Conservation (phyloP, 2,329 filamentous ascomycete species). For the Thelonectria rubi region DNA sequence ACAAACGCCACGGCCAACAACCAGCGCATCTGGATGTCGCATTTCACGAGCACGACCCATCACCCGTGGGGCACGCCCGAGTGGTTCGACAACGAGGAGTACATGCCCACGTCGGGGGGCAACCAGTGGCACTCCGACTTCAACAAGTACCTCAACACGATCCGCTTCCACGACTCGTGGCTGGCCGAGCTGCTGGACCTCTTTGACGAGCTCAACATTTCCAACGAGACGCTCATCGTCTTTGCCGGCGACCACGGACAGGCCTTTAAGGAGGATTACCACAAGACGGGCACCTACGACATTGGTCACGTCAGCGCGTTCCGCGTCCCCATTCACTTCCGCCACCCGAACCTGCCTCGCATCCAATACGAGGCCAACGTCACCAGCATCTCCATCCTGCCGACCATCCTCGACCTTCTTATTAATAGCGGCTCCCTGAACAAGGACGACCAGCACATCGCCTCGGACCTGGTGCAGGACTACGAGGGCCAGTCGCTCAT, state of each 20-base stretch:
- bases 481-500: conserved; percentile 50
- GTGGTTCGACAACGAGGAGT: conserved; percentile 35
- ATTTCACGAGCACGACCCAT: conserved; percentile 50
- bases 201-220: conserved; percentile 45
- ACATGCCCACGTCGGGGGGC: conserved; percentile 38
- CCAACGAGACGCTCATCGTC: conserved; percentile 47
- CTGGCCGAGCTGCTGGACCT: conserved; percentile 44
- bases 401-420: conserved; percentile 49
- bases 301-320: conserved; percentile 46
- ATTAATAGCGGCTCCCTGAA: conserved; percentile 46
- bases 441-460: conserved; percentile 37
- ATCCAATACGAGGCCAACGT: conserved; percentile 46
- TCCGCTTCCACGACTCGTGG: conserved; percentile 48
- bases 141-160: conserved; percentile 47
- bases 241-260: conserved; percentile 49
- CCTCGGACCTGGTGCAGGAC: conserved; percentile 43
- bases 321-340: conserved; percentile 47
- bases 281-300: conserved; percentile 46
- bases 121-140: conserved; percentile 44
- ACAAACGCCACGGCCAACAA: conserved; percentile 45
- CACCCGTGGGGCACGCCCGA: conserved; percentile 44
- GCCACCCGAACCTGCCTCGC: conserved; percentile 46
- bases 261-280: conserved; percentile 47
- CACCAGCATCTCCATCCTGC: conserved; percentile 46
- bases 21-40: conserved; percentile 48